Conservation (phyloP, 768 basidiomycete species). For the Termitomyces eurrhizus region DNA sequence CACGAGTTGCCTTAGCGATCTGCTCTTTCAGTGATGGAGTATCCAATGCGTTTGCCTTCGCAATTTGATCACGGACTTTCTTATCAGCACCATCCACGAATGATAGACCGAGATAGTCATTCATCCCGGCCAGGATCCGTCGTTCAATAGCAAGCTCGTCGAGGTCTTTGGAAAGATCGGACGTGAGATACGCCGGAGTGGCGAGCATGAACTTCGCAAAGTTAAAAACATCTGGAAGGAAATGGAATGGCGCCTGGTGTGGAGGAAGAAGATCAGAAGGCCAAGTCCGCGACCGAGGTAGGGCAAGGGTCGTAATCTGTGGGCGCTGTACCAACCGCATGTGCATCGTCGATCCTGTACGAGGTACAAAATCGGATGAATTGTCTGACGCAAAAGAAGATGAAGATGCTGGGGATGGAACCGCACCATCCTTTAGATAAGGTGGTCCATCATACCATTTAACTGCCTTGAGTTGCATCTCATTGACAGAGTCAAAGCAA, state of each 20-base stretch:
- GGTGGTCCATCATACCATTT: conserved; percentile 74
- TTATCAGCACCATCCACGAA: conserved; percentile 80
- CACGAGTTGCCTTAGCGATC: conserved; percentile 59
- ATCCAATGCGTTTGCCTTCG: conserved; percentile 73
- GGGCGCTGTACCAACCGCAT: conserved; percentile 93
- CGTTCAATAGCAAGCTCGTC: conserved; percentile 71
- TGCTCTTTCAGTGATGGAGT: conserved; percentile 58
- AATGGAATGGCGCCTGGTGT: conserved; percentile 93
- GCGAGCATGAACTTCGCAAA: conserved; percentile 97
- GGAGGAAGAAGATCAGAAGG: conserved; percentile 90
- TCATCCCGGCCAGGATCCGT: conserved; percentile 54
- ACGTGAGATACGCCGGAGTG: conserved; percentile 77
- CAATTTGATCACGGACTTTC: conserved; percentile 75
- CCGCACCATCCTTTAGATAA: conserved; percentile 26
- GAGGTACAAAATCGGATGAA: conserved; percentile 36
- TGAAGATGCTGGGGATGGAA: conserved; percentile 36
- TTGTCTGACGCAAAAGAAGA: conserved; percentile 38
- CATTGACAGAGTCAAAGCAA: conserved; percentile 91
- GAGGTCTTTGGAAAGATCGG: conserved; percentile 70
- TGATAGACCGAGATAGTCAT: conserved; percentile 71
- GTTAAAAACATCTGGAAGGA: conserved; percentile 84
- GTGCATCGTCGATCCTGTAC: conserved; percentile 56
- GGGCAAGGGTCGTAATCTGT: conserved; percentile 90
- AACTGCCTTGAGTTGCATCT: conserved; percentile 87
- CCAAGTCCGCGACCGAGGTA: conserved; percentile 91